Evolutionary conservation across 176 grass and related monocot species (phyloP).

Genomic region (Oryza coarctata): DNA sequence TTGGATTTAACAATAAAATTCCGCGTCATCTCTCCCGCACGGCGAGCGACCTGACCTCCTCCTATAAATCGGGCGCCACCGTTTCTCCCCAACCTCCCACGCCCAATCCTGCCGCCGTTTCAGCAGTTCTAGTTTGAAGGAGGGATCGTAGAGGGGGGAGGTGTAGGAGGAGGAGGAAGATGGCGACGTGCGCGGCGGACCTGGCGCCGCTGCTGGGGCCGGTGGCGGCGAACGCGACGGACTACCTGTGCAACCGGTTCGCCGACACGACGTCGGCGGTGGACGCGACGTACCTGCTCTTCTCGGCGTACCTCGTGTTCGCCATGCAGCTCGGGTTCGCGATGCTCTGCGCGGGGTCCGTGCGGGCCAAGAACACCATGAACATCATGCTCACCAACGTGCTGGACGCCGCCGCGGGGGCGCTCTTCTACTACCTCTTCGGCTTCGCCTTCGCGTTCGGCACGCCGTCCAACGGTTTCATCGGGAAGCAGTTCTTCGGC

Average conservation of each 20-base stretch:
- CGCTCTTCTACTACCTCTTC: constrained; percentile 94
- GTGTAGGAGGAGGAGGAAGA: neutral
- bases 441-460: constrained; percentile 96
- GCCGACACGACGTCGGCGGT: constrained; percentile 66
- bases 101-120: neutral
- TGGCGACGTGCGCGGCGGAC: constrained; percentile 74
- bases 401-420: constrained; percentile 78
- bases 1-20: neutral
- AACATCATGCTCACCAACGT: constrained; percentile 99
- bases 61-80: constrained; percentile 38
- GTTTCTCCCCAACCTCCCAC: neutral
- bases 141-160: neutral
- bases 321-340: constrained; percentile 97
- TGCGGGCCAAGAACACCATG: constrained; percentile 97
- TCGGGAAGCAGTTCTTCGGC: constrained; percentile 91
- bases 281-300: constrained; percentile 92
- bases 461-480: constrained; percentile 80
- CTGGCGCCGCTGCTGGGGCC: constrained; percentile 60
- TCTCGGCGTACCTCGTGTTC: constrained; percentile 95
- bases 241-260: constrained; percentile 62
- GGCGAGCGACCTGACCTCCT: neutral
- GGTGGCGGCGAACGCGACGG: constrained; percentile 67
- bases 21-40: neutral
- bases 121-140: neutral
- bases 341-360: constrained; percentile 92